Percentiles rank a stretch among this genome's conserved stretches.
These are phyloP conservation scores for Hypoxylon fragiforme DNA, from an alignment of 495 filamentous ascomycete genomes.

Conservation along the genomic window DNA sequence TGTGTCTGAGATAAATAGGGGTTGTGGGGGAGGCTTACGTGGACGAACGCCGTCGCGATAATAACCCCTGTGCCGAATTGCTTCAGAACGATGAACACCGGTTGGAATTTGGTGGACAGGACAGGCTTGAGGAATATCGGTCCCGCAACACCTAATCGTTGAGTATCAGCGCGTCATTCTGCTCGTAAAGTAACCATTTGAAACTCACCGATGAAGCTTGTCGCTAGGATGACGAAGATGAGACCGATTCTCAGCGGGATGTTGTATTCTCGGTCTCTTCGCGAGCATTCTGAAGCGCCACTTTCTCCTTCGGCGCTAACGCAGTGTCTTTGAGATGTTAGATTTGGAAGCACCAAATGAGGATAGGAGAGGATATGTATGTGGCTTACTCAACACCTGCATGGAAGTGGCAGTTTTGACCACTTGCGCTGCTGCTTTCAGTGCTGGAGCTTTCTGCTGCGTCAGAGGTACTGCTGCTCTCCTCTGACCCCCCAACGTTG, in stretches of 20 bases:
- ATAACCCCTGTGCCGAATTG: constrained; percentile 79
- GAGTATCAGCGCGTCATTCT: constrained; percentile 8
- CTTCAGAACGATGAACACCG: constrained; percentile 58
- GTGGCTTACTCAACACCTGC: constrained; percentile 62
- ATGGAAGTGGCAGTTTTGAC: constrained; percentile 63
- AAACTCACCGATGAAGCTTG: constrained; percentile 46
- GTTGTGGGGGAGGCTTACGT: constrained; percentile 48
- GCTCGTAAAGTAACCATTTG: not conserved
- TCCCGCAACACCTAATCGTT: constrained; percentile 42
- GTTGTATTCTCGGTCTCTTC: constrained; percentile 56
- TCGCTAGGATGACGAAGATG: constrained; percentile 60
- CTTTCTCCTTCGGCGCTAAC: constrained; percentile 45
- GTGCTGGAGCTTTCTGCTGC: constrained; percentile 18
- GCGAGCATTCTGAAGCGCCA: constrained; percentile 42
- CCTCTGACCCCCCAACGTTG: constrained; percentile 9
- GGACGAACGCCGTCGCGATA: constrained; percentile 70
- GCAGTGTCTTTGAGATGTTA: constrained; percentile 44
- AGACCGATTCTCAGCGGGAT: constrained; percentile 59
- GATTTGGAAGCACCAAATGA: not conserved
- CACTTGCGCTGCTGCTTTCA: constrained; percentile 24
- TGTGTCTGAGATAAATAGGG: too few species aligned
- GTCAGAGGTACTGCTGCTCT: constrained; percentile 28
- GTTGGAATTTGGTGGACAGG: constrained; percentile 33
- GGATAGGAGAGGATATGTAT: not conserved
- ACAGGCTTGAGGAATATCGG: constrained; percentile 49